Evolutionary conservation across 2,329 filamentous ascomycete genomes (phyloP).

Genomic region (Talaromyces sp.): DNA sequence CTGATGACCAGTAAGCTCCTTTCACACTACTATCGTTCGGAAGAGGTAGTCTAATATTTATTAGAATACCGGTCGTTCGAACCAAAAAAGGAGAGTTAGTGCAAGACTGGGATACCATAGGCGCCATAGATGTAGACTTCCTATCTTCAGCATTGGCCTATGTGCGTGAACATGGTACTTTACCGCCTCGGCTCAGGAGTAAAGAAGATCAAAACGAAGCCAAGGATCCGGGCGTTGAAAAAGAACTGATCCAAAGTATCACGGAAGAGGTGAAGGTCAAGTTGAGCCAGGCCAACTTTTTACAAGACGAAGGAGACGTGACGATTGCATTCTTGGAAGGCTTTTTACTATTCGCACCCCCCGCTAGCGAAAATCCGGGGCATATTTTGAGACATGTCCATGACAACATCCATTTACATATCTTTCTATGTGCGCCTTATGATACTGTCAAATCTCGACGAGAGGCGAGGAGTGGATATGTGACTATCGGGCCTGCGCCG

Average conservation of each 20-base stretch:
- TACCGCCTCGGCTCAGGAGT: conserved; percentile 50
- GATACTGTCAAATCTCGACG: conserved; percentile 41
- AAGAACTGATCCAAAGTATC: conserved; percentile 27
- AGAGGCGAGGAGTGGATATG: conserved; percentile 45
- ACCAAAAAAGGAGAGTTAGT: conserved; percentile 56
- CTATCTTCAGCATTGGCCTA: conserved; percentile 66
- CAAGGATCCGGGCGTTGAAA: conserved; percentile 40
- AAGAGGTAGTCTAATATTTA: not conserved
- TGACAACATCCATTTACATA: conserved; percentile 62
- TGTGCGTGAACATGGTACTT: conserved; percentile 62
- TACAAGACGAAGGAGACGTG: conserved; percentile 23
- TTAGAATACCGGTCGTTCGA: conserved; percentile 43
- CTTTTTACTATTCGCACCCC: conserved; percentile 72
- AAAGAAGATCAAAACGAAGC: conserved; percentile 60
- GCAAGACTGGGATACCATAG: conserved; percentile 88
- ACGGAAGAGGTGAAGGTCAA: conserved; percentile 23
- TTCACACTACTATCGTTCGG: too few relatives aligned
- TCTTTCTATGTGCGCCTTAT: conserved; percentile 73
- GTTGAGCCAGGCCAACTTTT: not conserved
- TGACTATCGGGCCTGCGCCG: conserved; percentile 43
- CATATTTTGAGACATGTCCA: conserved; percentile 33
- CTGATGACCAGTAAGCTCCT: conserved; percentile 64
- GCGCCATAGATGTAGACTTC: conserved; percentile 67
- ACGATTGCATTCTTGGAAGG: conserved; percentile 77
- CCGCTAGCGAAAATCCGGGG: conserved; percentile 20